A percentile compares a stretch with the other conserved stretches of the same genome.
Conservation (phyloP, 192 early-diverging fungal species). For the Chytriomyces sp. region DNA sequence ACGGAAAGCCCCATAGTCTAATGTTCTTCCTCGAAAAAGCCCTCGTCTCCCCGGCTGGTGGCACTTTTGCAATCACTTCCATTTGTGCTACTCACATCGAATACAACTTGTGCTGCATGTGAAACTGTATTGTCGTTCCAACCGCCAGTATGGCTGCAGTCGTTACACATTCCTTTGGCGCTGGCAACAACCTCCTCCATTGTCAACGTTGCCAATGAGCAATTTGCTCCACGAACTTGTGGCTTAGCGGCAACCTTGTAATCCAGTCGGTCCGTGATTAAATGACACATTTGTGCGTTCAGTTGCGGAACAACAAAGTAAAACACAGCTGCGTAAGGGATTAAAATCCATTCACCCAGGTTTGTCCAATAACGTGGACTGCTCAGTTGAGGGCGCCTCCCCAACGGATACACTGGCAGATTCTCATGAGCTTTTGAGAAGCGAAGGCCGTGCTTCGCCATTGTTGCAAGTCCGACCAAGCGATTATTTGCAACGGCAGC, state of each 20-base stretch:
- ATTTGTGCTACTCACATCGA: not conserved
- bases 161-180: slow-evolving; percentile 18
- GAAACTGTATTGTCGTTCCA: not conserved
- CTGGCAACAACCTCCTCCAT: slow-evolving; percentile 28
- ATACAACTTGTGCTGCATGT: slow-evolving; percentile 16
- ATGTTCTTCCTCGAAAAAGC: slow-evolving; percentile 36
- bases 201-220: slow-evolving; percentile 21
- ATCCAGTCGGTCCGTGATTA: slow-evolving; percentile 54
- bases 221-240: slow-evolving; percentile 14
- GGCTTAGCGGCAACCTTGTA: slow-evolving; percentile 63
- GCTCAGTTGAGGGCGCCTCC: slow-evolving; percentile 42
- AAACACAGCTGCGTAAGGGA: slow-evolving; percentile 47
- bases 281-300: slow-evolving; percentile 53
- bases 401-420: slow-evolving; percentile 46
- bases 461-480: slow-evolving; percentile 25
- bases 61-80: slow-evolving; percentile 11
- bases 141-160: not conserved
- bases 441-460: slow-evolving; percentile 22
- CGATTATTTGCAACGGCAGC: slow-evolving; percentile 24
- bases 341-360: slow-evolving; percentile 46
- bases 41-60: slow-evolving; percentile 26
- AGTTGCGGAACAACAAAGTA: slow-evolving; percentile 54
- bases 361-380: slow-evolving; percentile 37
- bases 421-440: slow-evolving; percentile 17
- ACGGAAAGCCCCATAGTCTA: too few relatives aligned